Evolutionary conservation across 805 yeast species (phyloP), one percentile per base, ranked within the genome.

Genomic region (Metschnikowia rubicola): DNA sequence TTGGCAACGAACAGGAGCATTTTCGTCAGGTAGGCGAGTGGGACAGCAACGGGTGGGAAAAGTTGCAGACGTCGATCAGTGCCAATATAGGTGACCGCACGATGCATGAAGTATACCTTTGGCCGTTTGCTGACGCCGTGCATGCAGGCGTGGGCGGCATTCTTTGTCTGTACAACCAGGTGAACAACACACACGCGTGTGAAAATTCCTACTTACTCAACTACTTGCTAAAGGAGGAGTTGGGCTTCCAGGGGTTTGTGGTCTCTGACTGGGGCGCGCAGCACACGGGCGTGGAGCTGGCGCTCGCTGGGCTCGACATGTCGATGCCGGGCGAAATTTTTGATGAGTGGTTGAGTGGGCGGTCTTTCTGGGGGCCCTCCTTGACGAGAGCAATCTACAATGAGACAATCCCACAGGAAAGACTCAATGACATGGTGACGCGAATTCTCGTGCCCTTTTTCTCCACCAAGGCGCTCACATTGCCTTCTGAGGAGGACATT

Each of bases 191-290:
- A 1, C 76, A 78, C 51, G 77, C 83, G 8, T 81, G 86, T 57
- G 83, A 82, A 54, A 82, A 82, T 57, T 71, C 81, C 3, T 74
- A 77, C 49, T 65, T 80, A 37, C 53, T 82, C 52, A 81, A 81
- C 60, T 69, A 75, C 46, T 63, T 82, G 26, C 63, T 82, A 52
- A 82, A 81, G 62, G 82, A 75, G 40, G 85, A 82, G 60, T 62
- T 80, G 43, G 86, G 85, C 0, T 82, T 81, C 56, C 85, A 81
- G 63, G 87, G 86, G 0, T 81, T 79, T 60, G 82, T 81, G n/a
- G 75, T 80, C 47, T 73, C 83, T 28, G 86, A 81, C 57, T 80
- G 86, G 84, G 80, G 79, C n/a, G 86, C 83, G 5, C 82, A 77
- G 49, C 82, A 77, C 53, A 59, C 76, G 8, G 86, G 86, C 6